Evolutionary conservation across 306 rosid species (phyloP).

Genomic region (Dryas octopetala): DNA sequence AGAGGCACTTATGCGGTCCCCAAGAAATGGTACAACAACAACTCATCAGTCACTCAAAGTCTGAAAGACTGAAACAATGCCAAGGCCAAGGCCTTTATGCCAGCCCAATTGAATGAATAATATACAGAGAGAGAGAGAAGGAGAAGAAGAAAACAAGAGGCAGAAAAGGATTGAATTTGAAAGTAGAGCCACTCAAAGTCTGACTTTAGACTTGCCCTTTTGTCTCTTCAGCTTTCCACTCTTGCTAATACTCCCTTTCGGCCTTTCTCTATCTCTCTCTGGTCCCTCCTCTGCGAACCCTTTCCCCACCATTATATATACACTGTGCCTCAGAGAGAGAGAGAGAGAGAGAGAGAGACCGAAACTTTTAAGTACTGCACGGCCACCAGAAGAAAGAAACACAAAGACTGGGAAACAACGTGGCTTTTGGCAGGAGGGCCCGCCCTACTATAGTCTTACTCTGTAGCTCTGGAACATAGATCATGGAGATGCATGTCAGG

Average conservation of each 20-base stretch:
- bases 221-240: slow-evolving; percentile 44
- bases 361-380: slow-evolving; percentile 33
- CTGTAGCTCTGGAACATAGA: too few species aligned
- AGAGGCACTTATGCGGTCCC: slow-evolving; percentile 28
- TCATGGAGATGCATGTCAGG: too few species aligned
- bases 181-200: slow-evolving; percentile 21
- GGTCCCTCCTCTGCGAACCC: too few species aligned
- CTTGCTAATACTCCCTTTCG: not conserved
- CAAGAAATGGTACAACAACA: slow-evolving; percentile 22
- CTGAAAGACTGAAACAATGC: slow-evolving; percentile 31
- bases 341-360: not conserved
- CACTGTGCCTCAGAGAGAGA: slow-evolving; percentile 15
- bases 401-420: slow-evolving; percentile 39
- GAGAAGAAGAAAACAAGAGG: not conserved
- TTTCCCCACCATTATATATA: not conserved
- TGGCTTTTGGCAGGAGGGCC: slow-evolving; percentile 28
- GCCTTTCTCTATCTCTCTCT: too few species aligned
- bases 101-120: slow-evolving; percentile 16
- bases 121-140: slow-evolving; percentile 9
- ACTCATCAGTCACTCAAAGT: slow-evolving; percentile 7
- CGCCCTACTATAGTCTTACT: not conserved
- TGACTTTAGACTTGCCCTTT: slow-evolving; percentile 41
- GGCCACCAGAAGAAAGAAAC: slow-evolving; percentile 36
- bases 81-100: slow-evolving; percentile 6
- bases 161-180: slow-evolving; percentile 23